A percentile compares a stretch with the other conserved stretches of the same genome.
Conservation (phyloP, 805 yeast species). For the Saccharomycopsis schoenii region DNA sequence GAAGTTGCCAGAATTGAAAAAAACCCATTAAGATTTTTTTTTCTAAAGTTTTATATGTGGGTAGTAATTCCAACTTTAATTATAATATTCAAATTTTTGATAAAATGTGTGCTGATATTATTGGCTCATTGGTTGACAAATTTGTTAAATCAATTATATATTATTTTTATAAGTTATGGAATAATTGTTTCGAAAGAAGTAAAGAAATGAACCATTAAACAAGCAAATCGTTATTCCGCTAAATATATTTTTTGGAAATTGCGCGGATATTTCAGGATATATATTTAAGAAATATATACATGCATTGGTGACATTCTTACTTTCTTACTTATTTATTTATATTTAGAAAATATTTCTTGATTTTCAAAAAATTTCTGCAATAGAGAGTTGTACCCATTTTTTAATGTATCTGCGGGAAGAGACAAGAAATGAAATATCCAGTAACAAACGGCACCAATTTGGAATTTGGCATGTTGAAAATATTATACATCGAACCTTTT, state of each 20-base stretch:
- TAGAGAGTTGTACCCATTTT: neutral
- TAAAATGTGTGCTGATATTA: neutral
- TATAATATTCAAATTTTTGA: neutral
- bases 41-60: neutral
- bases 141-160: too few relatives aligned
- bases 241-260: neutral
- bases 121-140: neutral
- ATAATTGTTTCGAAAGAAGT: too few relatives aligned
- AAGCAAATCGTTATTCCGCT: too few relatives aligned
- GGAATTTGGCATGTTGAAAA: neutral
- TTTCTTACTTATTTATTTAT: neutral
- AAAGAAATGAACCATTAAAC: too few relatives aligned
- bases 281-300: neutral
- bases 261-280: neutral
- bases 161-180: too few relatives aligned
- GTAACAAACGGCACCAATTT: neutral
- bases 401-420: neutral
- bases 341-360: neutral
- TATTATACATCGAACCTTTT: neutral
- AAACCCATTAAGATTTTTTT: neutral
- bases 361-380: neutral
- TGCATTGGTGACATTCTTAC: neutral
- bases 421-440: neutral
- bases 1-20: constrained; percentile 37
- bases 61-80: too few relatives aligned